These are phyloP conservation scores for Ascomycota sp. DNA, from an alignment of 2,329 filamentous ascomycete species.

Conservation along the genomic window DNA sequence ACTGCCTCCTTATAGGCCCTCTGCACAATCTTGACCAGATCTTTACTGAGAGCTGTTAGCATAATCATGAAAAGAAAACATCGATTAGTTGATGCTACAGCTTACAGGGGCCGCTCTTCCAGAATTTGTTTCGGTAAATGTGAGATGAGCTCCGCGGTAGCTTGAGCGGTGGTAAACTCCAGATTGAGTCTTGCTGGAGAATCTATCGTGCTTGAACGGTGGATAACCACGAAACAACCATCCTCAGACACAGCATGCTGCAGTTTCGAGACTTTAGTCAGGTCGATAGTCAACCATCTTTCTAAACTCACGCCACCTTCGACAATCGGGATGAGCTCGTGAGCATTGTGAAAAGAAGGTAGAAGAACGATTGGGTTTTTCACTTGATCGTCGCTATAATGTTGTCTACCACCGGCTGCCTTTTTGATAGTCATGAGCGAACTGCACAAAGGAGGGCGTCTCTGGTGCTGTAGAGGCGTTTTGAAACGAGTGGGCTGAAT, in stretches of 20 bases:
- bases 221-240: conserved; percentile 6
- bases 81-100: too few species aligned
- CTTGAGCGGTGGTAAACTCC: neutral
- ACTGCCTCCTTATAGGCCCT: too few species aligned
- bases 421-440: conserved; percentile 3
- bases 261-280: conserved; percentile 1
- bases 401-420: conserved; percentile 8
- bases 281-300: conserved; percentile 3
- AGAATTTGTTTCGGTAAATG: too few species aligned
- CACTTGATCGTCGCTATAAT: conserved; percentile 1
- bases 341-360: neutral
- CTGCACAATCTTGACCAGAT: too few species aligned
- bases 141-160: neutral
- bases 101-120: too few species aligned
- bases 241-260: conserved; percentile 3
- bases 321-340: conserved; percentile 1
- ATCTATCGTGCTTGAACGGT: conserved; percentile 4
- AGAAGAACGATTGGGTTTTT: conserved; percentile 1
- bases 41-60: too few species aligned
- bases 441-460: neutral
- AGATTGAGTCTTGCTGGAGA: conserved; percentile 1
- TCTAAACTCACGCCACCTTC: neutral
- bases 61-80: too few species aligned
- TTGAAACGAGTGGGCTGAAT: conserved; percentile 7
- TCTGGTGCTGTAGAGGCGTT: neutral